phyloP scores from a whole-genome alignment of 106 monocot genomes.

The Dendrobium chrysotoxum region DNA sequence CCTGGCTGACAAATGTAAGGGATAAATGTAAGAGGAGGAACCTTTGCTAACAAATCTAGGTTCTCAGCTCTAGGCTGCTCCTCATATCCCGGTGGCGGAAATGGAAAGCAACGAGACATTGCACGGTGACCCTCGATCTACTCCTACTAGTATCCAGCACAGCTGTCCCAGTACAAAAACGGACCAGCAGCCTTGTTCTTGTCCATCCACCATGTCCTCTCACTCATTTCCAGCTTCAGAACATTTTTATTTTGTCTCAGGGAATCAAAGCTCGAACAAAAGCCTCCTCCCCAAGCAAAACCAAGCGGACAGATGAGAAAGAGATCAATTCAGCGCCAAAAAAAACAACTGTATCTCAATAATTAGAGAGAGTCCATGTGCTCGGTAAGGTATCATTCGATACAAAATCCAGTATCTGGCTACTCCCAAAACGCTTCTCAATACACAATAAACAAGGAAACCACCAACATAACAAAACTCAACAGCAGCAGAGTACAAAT shows the following conservation, averaged over 20 bases:
- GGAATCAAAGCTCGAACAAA: background rate
- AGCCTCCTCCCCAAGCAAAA: background rate
- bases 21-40: slow-evolving; percentile 12
- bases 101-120: slow-evolving; percentile 93
- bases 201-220: slow-evolving; percentile 41
- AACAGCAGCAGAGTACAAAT: background rate
- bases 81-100: slow-evolving; percentile 84
- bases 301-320: background rate
- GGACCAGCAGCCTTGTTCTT: slow-evolving; percentile 16
- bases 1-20: background rate
- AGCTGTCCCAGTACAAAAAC: slow-evolving; percentile 26
- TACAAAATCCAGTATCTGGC: background rate
- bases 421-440: background rate
- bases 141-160: slow-evolving; percentile 23
- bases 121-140: slow-evolving; percentile 18
- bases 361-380: background rate
- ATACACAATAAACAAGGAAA: background rate
- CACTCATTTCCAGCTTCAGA: slow-evolving; percentile 40
- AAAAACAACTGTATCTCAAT: background rate
- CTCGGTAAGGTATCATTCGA: background rate
- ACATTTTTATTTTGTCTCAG: slow-evolving; percentile 12
- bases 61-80: slow-evolving; percentile 25
- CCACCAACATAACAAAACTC: background rate
- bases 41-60: slow-evolving; percentile 53
- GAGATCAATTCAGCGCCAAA: slow-evolving; percentile 1